Evolutionary conservation across 768 basidiomycete species (phyloP).

Genomic region (Mycena venus): DNA sequence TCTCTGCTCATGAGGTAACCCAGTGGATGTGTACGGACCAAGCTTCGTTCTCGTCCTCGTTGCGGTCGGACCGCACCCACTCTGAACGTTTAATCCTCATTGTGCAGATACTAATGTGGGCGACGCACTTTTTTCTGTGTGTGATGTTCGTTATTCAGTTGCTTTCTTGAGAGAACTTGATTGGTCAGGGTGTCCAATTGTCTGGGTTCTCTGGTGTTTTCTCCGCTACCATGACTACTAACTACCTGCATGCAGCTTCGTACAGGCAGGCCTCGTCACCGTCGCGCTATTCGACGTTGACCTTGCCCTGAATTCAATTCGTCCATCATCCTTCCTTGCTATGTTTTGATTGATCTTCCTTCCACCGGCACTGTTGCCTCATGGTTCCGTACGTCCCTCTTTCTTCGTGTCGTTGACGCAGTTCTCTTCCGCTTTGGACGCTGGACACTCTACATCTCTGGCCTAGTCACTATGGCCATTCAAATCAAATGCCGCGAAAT

Average conservation of each 20-base stretch:
- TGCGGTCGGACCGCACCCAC: no score
- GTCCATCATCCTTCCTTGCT: background rate
- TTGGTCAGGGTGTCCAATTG: slow-evolving; percentile 41
- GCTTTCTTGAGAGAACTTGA: slow-evolving; percentile 37
- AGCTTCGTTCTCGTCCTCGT: no score
- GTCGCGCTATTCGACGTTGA: slow-evolving; percentile 33
- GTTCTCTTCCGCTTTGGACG: slow-evolving; percentile 36
- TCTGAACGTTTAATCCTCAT: no score
- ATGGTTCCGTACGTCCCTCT: slow-evolving; percentile 34
- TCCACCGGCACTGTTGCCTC: slow-evolving; percentile 38
- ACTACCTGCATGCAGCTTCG: slow-evolving; percentile 15
- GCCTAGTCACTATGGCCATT: slow-evolving; percentile 33
- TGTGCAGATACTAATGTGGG: background rate
- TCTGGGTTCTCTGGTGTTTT: background rate
- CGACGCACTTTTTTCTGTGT: no score
- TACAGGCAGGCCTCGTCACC: slow-evolving; percentile 32
- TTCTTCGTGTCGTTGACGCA: background rate
- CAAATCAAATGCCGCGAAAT: slow-evolving; percentile 17
- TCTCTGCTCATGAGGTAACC: no score
- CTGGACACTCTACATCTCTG: slow-evolving; percentile 37
- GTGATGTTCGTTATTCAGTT: slow-evolving; percentile 42
- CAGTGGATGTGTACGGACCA: no score
- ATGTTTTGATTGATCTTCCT: no score
- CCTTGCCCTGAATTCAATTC: slow-evolving; percentile 35
- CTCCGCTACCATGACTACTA: background rate